Evolutionary conservation across 2,329 filamentous ascomycete species (phyloP).

Genomic region (Calonectria henricotiae): DNA sequence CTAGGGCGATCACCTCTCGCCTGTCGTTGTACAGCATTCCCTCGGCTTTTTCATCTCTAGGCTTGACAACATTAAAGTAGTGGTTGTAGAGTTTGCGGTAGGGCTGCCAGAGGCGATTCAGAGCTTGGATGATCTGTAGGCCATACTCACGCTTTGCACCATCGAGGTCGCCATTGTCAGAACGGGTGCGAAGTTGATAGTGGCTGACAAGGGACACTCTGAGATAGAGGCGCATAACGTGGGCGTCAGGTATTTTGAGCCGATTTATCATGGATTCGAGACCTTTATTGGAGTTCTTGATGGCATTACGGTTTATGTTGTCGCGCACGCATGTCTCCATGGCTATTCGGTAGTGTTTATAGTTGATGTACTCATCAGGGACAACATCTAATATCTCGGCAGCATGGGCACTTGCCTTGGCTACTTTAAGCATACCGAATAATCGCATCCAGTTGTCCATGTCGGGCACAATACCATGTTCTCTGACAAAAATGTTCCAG

Average conservation of each 20-base stretch:
- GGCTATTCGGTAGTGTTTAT: slow-evolving; percentile 78
- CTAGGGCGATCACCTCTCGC: slow-evolving; percentile 64
- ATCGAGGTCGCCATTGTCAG: slow-evolving; percentile 53
- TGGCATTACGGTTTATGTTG: slow-evolving; percentile 80
- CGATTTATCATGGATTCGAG: slow-evolving; percentile 74
- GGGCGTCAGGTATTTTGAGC: slow-evolving; percentile 65
- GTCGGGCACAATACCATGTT: slow-evolving; percentile 80
- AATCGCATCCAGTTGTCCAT: slow-evolving; percentile 78
- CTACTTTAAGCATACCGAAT: slow-evolving; percentile 77
- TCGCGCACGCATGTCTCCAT: slow-evolving; percentile 84
- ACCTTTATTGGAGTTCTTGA: slow-evolving; percentile 77
- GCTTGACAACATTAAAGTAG: slow-evolving; percentile 53
- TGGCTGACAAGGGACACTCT: slow-evolving; percentile 68
- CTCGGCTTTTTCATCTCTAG: slow-evolving; percentile 49
- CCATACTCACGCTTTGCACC: slow-evolving; percentile 65
- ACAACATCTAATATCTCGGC: slow-evolving; percentile 73
- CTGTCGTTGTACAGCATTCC: slow-evolving; percentile 56
- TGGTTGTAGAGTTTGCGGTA: slow-evolving; percentile 61
- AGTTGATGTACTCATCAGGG: slow-evolving; percentile 62
- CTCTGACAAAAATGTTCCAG: slow-evolving; percentile 80
- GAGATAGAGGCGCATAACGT: slow-evolving; percentile 71
- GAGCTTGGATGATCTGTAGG: slow-evolving; percentile 66
- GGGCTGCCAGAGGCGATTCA: slow-evolving; percentile 68
- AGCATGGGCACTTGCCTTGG: slow-evolving; percentile 76
- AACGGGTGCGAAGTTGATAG: slow-evolving; percentile 58